Base-by-base conservation (phyloP, 2,329 filamentous ascomycete genomes). In the Geosmithia morbida region DNA sequence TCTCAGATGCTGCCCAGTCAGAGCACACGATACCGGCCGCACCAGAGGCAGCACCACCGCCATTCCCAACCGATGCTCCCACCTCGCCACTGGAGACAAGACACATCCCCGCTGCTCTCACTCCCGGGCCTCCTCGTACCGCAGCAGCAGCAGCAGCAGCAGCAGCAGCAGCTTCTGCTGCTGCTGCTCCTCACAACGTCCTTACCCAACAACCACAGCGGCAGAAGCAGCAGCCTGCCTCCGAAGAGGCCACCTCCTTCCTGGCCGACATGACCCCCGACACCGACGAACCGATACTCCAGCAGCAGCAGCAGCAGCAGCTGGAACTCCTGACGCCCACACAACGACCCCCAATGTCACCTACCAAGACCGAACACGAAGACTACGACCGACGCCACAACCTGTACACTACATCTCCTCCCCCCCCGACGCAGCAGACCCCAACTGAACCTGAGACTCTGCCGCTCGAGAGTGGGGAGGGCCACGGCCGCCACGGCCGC, bases 1-100 rank as follows among this genome's bases (percentile, higher is more conserved):
- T 44, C 7, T 39, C 42, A 29, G 29, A 48, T 22, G 13, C 20
- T 42, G 41, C 40, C n/a, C 40, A 42, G 19, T 18, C n/a, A 42
- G 40, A 42, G 19, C 10, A 11, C 16, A 37, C 19, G 37, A 48
- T 53, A 55, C 46, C 47, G 48, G 46, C 40, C 43, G 44, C 44
- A 47, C 50, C 51, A 48, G 48, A 51, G 14, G 11, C 39, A 40
- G 39, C 17, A 16, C 39, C 14, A 40, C 5, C 39, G 17, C 4
- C 22, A 26, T 4, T 26, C 4, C 33, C 33, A 37, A 11, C 33
- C 11, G 6, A 11, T 13, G 10, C 33, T 16, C 6, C 10, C 11
- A 11, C 33, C 33, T 11, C 14, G 33, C 3, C 33, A 37, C 33
- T 16, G 33, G 33, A 37, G 13, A 16, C 10, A 11, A 37, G 14